Conservation (phyloP, 140 eudicot genomes). For the Senecio squalidus region DNA sequence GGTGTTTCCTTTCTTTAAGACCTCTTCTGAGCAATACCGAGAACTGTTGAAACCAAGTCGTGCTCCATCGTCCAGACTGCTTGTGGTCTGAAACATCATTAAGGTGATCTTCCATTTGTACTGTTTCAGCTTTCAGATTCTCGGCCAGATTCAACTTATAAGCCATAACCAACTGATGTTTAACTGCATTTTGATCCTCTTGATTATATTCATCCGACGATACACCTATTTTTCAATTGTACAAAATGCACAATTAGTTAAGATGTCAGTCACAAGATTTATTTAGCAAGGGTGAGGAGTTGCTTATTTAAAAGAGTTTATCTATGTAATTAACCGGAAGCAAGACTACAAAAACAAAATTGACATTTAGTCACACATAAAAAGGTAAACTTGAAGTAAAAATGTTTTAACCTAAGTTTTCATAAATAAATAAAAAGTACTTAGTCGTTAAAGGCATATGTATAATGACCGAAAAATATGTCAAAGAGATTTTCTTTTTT, state of each 20-base stretch:
- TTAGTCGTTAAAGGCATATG: no score
- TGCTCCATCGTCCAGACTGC: slow-evolving; percentile 49
- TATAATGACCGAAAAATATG: no score
- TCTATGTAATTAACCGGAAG: no score
- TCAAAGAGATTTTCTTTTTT: no score
- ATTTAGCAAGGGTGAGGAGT: no score
- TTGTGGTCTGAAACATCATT: slow-evolving; percentile 22
- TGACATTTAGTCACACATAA: no score
- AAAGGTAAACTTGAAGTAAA: no score
- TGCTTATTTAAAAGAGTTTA: no score
- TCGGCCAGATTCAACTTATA: slow-evolving; percentile 45
- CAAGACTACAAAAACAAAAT: no score
- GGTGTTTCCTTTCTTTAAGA: slow-evolving; percentile 70
- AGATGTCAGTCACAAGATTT: neutral
- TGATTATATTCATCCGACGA: slow-evolving; percentile 29
- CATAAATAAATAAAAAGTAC: no score
- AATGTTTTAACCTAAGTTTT: no score
- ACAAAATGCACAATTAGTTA: neutral
- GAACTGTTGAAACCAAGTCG: slow-evolving; percentile 77
- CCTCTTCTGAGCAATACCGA: slow-evolving; percentile 59
- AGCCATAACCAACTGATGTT: slow-evolving; percentile 42
- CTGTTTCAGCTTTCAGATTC: slow-evolving; percentile 35
- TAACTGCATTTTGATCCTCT: slow-evolving; percentile 36
- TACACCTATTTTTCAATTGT: slow-evolving; percentile 37
- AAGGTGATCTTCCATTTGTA: slow-evolving; percentile 3